Evolutionary conservation across 768 basidiomycete species (phyloP).

Genomic region (Lentinus tigrinus): DNA sequence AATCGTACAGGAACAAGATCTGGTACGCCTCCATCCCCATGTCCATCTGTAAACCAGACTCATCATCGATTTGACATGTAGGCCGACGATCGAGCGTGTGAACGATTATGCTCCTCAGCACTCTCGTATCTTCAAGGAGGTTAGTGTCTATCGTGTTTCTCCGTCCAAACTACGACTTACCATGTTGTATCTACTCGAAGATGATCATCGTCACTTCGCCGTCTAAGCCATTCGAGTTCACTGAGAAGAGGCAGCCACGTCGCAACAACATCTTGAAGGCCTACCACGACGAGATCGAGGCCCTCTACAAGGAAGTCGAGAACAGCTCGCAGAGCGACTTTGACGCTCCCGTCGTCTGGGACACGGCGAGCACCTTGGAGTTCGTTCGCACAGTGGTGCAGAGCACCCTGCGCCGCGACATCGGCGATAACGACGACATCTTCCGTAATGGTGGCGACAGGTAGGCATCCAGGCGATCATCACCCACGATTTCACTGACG

Average conservation of each 20-base stretch:
- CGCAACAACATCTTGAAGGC: slow-evolving; percentile 24
- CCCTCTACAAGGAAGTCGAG: slow-evolving; percentile 34
- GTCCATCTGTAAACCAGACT: too few relatives aligned
- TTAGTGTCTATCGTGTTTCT: slow-evolving; percentile 1
- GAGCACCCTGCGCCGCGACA: slow-evolving; percentile 28
- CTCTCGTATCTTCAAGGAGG: slow-evolving; percentile 50
- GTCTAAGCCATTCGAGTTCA: slow-evolving; percentile 32
- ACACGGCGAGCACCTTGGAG: slow-evolving; percentile 14
- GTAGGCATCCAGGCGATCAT: slow-evolving; percentile 18
- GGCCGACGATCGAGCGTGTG: slow-evolving; percentile 35
- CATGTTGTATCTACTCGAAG: slow-evolving; percentile 20
- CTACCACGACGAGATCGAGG: slow-evolving; percentile 43
- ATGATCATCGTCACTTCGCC: slow-evolving; percentile 34
- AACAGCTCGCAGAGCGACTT: slow-evolving; percentile 32
- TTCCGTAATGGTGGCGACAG: slow-evolving; percentile 42
- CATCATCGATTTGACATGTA: not conserved
- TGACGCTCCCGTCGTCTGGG: slow-evolving; percentile 29
- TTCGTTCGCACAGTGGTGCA: slow-evolving; percentile 36
- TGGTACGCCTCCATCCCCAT: slow-evolving; percentile 27
- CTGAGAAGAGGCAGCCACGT: slow-evolving; percentile 31
- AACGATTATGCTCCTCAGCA: slow-evolving; percentile 44
- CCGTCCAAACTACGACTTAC: not conserved
- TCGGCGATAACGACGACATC: slow-evolving; percentile 37
- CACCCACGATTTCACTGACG: not conserved
- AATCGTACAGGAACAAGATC: slow-evolving; percentile 34